Percentiles rank a stretch among this genome's conserved stretches.
These are phyloP conservation scores for Sanghuangporus baumii DNA, from an alignment of 1,284 basidiomycete genomes.

Conservation along the genomic window DNA sequence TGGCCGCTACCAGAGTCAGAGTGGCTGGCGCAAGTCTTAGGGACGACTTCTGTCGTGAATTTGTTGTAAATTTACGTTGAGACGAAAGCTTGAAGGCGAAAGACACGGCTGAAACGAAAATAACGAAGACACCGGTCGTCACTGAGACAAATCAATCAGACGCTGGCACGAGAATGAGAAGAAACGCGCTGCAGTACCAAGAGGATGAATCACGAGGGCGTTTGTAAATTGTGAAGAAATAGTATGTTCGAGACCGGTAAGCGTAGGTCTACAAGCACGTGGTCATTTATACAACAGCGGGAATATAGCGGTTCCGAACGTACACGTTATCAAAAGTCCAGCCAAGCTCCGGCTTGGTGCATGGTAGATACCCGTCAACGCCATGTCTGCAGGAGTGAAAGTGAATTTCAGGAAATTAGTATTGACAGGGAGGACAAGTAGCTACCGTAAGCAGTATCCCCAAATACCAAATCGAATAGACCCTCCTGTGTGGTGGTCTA, in stretches of 20 bases:
- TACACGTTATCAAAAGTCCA: constrained; percentile 13
- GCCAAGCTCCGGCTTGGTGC: constrained; percentile 7
- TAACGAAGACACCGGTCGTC: background rate
- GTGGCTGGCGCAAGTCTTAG: constrained; percentile 3
- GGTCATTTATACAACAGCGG: background rate
- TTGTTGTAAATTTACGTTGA: background rate
- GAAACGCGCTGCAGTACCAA: background rate
- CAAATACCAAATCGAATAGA: constrained; percentile 11
- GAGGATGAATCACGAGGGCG: constrained; percentile 4
- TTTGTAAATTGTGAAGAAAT: constrained; percentile 3
- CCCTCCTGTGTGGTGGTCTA: constrained; percentile 7
- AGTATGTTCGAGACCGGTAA: constrained; percentile 8
- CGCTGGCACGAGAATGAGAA: background rate
- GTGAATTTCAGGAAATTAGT: background rate
- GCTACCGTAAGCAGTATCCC: constrained; percentile 13
- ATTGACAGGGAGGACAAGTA: background rate
- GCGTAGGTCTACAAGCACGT: background rate
- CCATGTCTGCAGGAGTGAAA: background rate
- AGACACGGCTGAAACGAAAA: constrained; percentile 6
- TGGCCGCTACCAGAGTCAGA: constrained; percentile 4
- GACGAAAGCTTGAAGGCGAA: background rate
- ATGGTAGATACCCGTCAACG: background rate
- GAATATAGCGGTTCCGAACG: background rate
- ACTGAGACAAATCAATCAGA: background rate
- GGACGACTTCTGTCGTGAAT: constrained; percentile 4